Evolutionary conservation across 2,329 filamentous ascomycete genomes (phyloP), one percentile per base, ranked within the genome.

Genomic region (Shiraia sp.): DNA sequence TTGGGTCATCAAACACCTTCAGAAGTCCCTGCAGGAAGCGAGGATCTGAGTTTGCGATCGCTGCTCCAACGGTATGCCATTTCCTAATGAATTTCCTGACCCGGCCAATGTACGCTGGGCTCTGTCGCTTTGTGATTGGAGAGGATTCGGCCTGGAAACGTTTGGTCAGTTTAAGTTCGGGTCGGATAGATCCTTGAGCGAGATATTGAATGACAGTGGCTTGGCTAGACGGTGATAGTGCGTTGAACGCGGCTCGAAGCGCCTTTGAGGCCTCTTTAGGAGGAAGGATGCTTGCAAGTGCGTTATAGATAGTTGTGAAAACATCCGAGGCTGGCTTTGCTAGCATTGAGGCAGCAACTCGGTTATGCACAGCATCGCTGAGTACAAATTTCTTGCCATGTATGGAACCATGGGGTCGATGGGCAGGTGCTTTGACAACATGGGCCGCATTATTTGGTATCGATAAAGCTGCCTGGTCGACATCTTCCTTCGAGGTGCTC

Each of bases 61-160:
- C 6, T 8, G 26, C 17, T 10, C 25, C 38, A n/a, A 41, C 16
- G 6, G 25, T 30, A 25, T 34, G 38, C 32, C 32, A 41, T 35
- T 41, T 34, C 6, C n/a, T 17, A 1, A 41, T 24, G 32, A 41
- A 41, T 10, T 15, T 7, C 15, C 23, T 13, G 3, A 31, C 29
- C 14, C 10, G 15, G 14, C 23, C 10, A 8, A 15, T 8, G 12
- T 30, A 5, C 4, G 12, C 12, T 6, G 13, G 17, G 10, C 15
- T 23, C 7, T 32, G 27, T 10, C 27, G 35, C 25, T 24, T 34
- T n/a, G 27, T 12, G 30, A 28, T 9, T 4, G 29, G 10, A 6
- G 31, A 10, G 29, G 26, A 31, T 4, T 19, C 19, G 8, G 8
- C 19, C 19, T 22, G 19, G 19, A 22, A 22, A 22, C 19, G 19